Base-by-base conservation (phyloP, 352 stramenopile species). In the Pythium pyrilobum region DNA sequence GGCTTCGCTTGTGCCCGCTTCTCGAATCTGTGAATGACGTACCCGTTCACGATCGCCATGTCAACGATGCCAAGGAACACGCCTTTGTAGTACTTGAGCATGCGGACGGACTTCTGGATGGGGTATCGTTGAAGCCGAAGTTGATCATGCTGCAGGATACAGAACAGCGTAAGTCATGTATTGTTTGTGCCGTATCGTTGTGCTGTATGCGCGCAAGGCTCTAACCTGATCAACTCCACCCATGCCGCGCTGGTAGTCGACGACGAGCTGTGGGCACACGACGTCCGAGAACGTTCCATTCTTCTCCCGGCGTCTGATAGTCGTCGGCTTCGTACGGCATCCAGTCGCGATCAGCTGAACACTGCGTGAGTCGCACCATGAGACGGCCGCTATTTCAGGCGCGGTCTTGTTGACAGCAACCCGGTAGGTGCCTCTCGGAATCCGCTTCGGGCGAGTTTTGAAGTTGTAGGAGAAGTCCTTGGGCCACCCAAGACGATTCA, bases 41-140 rank as follows among this genome's bases (percentile, higher is more conserved):
- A 67, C 10, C 40, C 28, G 34, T 71, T 71, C 5, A 70, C 47
- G 0, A 70, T 33, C 0, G 48, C 48, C 49, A 64, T 67, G 48
- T 71, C 63, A 0, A 65, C 32, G 23, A 71, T 38, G 3, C 45
- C 63, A 20, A 71, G 27, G n/a, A 64, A 64, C 21, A 71, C 40
- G 2, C 38, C 56, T 31, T 67, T 67, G 49, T 62, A 62, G 48
- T 71, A 67, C 34, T 66, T 67, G 0, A 8, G 13, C 5, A 64
- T 55, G 0, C 47, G 12, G 13, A 13, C 40, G 32, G 5, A 15
- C 2, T 59, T 44, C 31, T 67, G 63, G 2, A 67, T 33, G 12
- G 49, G 59, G 34, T 71, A 67, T 2, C 52, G 27, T n/a, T 67
- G 48, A 0, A 64, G 29, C 0, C 58, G 46, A 3, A 65, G 31